A percentile compares a stretch with the other conserved stretches of the same genome.
Conservation (phyloP, 345 rosid genomes). For the Lagerstroemia speciosa region DNA sequence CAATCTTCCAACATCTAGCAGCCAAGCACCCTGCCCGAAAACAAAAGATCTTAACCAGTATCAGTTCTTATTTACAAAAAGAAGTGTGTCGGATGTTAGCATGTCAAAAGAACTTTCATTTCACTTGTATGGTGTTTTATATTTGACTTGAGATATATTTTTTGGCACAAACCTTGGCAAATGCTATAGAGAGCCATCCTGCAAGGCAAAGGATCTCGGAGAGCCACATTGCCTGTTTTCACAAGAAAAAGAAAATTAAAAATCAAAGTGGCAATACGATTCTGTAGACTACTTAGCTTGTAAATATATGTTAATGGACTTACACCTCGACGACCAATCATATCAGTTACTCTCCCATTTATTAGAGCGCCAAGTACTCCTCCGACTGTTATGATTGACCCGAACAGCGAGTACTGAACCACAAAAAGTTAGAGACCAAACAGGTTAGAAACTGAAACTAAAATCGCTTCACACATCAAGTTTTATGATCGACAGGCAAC, state of each 20-base stretch:
- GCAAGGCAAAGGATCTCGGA: constrained; percentile 46
- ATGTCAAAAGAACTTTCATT: background rate
- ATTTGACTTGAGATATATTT: background rate
- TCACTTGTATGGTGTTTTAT: background rate
- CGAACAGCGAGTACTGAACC: constrained; percentile 71
- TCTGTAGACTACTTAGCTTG: background rate
- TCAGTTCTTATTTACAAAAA: no score
- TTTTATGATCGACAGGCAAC: no score
- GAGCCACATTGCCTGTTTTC: constrained; percentile 56
- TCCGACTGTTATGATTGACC: constrained; percentile 66
- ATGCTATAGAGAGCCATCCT: constrained; percentile 57
- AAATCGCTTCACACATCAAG: background rate
- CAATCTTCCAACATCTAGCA: constrained; percentile 63
- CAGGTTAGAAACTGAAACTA: background rate
- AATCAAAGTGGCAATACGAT: constrained; percentile 3
- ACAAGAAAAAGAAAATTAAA: background rate
- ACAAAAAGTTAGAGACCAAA: background rate
- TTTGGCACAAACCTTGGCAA: constrained; percentile 42
- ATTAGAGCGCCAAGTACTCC: constrained; percentile 70
- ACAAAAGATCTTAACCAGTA: background rate
- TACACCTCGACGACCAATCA: constrained; percentile 61
- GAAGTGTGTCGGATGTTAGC: background rate
- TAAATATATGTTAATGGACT: constrained; percentile 8
- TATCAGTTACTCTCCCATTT: constrained; percentile 64
- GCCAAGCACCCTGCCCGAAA: constrained; percentile 37